Conservation (phyloP, 331 rosid genomes). For the Erythrophleum ivorense region DNA sequence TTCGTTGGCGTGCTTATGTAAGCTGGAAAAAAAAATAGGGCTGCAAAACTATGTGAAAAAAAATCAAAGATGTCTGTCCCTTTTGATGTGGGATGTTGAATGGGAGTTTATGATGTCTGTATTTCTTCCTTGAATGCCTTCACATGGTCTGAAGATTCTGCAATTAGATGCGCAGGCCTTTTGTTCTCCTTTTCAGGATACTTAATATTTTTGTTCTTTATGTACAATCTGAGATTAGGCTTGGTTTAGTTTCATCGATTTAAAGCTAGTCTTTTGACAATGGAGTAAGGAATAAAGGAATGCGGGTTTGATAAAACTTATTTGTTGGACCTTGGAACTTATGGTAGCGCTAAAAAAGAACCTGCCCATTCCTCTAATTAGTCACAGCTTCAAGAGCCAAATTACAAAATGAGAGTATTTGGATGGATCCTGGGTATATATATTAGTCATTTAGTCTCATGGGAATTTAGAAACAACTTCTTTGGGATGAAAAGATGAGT, state of each 20-base stretch:
- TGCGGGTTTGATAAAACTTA: background rate
- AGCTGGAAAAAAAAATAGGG: background rate
- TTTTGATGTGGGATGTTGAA: background rate
- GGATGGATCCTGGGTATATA: background rate
- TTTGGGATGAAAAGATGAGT: constrained; percentile 2
- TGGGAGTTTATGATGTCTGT: background rate
- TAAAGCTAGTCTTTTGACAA: background rate
- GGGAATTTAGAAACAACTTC: background rate
- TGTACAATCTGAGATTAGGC: background rate
- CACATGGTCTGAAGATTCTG: background rate
- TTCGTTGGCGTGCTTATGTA: background rate
- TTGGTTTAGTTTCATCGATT: background rate
- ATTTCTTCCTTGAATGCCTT: background rate
- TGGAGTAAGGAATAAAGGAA: background rate
- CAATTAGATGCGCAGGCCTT: background rate
- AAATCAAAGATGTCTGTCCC: background rate
- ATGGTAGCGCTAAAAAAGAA: background rate
- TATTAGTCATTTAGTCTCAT: background rate
- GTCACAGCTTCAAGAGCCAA: background rate
- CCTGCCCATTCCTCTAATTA: background rate
- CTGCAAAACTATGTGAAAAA: background rate
- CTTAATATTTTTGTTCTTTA: background rate
- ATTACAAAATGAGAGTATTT: constrained; percentile 17
- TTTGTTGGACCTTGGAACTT: background rate
- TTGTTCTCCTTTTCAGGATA: background rate